Base-by-base conservation (phyloP, 2,329 filamentous ascomycete genomes). In the Clonostachys rhizophaga region DNA sequence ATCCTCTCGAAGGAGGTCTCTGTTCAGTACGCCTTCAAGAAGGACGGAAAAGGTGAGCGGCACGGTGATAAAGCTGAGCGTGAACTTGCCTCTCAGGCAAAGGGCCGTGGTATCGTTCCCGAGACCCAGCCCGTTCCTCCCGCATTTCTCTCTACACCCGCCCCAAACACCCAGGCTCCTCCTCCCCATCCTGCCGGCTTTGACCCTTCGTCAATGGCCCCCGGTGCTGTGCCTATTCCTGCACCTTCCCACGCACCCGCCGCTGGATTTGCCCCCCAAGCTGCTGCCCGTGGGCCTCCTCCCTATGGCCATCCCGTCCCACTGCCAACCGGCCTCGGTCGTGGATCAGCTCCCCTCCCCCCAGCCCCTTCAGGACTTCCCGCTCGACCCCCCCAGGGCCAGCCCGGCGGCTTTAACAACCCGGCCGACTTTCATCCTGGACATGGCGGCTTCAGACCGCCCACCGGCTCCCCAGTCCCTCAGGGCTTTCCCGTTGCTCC, bases 11-110 rank as follows among this genome's bases (percentile, higher is more conserved):
- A 96, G 72, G 89, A 96, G 67, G 87, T 97, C 57, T 89, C 87
- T 4, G 94, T 99, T 41, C 92, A 97, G 68, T 99, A 97, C 67
- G 94, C 94, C 37, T 97, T 96, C 79, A 99, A 99, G 78, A 97
- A 97, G 70, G 94, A 99, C 61, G 94, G 94, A 56, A 96, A 96
- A 71, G 92, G 92, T 57, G 92, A 97, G 71, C 79, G 94, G 49
- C 94, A 99, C 63, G 94, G 94, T 58, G 94, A 99, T 64, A 81
- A 91, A 57, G 94, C 94, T 33, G 94, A 99, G 70, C 79, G 94
- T 60, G 87, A 90, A 73, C 81, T 99, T 42, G 94, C 94, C 33
- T 85, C 87, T 30, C 89, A 96, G 69, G 94, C 91, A 48, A 92
- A 92, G 70, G 92, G 91, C 64, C 89, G 96, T 66, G 96, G 96